Conservation (phyloP, 2,329 filamentous ascomycete species). For the Leptographium lundbergii region DNA sequence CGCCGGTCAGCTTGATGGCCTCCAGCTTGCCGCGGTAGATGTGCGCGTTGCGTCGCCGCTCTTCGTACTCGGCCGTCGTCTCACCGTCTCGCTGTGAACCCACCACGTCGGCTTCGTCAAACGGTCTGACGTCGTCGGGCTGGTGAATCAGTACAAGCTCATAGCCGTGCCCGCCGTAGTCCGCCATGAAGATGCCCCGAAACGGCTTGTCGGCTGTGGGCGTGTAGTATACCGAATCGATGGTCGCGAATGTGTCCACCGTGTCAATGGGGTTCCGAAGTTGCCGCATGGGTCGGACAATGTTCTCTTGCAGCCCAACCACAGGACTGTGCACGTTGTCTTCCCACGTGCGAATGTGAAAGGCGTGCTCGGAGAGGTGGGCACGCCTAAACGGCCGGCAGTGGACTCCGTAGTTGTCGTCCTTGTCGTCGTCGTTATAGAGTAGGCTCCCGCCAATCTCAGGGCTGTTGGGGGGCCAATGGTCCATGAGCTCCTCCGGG, state of each 20-base stretch:
- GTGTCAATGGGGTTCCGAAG: too few relatives aligned
- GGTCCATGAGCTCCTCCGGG: too few relatives aligned
- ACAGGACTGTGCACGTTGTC: too few relatives aligned
- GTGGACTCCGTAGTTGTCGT: constrained; percentile 2
- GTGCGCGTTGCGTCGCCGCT: constrained; percentile 30
- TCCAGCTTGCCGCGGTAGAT: constrained; percentile 57
- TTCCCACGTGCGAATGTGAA: constrained; percentile 67
- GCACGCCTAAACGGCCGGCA: constrained; percentile 23
- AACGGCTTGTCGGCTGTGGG: constrained; percentile 71
- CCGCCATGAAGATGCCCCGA: constrained; percentile 84
- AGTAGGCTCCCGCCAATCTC: neutral
- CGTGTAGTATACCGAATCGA: constrained; percentile 64
- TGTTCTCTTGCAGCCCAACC: too few relatives aligned
- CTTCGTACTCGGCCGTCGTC: constrained; percentile 30
- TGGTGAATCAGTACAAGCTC: constrained; percentile 81
- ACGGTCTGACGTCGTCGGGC: constrained; percentile 27
- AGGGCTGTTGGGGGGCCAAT: too few relatives aligned
- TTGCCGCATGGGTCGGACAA: too few relatives aligned
- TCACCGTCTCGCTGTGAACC: constrained; percentile 25
- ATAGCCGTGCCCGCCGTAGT: constrained; percentile 78
- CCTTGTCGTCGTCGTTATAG: neutral
- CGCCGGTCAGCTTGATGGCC: constrained; percentile 84
- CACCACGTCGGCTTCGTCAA: neutral
- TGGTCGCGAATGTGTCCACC: constrained; percentile 53
- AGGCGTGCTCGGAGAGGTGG: constrained; percentile 56